These are phyloP conservation scores for Lactuca sativa DNA, from an alignment of 129 eudicot genomes.

Conservation along the genomic window DNA sequence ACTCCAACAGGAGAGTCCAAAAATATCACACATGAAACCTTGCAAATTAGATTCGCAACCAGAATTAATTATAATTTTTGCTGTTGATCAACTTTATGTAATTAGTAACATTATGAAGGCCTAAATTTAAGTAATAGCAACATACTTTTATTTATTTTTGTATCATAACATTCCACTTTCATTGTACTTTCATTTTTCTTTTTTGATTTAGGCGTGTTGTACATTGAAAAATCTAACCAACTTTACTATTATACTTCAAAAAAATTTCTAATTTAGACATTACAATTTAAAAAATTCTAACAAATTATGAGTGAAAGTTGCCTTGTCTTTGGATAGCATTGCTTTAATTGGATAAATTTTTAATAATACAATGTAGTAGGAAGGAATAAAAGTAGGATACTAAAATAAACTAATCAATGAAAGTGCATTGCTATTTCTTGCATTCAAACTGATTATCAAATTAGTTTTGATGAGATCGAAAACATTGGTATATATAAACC, in stretches of 20 bases:
- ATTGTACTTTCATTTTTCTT: not conserved
- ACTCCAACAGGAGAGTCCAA: constrained; percentile 98
- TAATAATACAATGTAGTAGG: not conserved
- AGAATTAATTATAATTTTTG: not conserved
- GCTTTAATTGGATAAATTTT: not conserved
- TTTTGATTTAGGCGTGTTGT: not conserved
- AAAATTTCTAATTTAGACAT: not conserved
- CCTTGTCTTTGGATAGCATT: not conserved
- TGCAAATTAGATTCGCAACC: not conserved
- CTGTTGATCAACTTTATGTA: not conserved
- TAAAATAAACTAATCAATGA: not conserved
- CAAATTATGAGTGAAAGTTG: not conserved
- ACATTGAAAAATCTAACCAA: not conserved
- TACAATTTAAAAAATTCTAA: no score
- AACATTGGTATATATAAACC: constrained; percentile 39
- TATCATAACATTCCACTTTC: not conserved
- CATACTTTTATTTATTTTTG: not conserved
- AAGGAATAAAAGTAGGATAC: not conserved
- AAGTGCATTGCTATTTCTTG: not conserved
- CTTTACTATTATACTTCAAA: not conserved
- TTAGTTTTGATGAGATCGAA: constrained; percentile 12
- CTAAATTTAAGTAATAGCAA: not conserved
- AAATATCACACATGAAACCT: constrained; percentile 82
- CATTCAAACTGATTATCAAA: not conserved
- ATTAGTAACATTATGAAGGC: not conserved